Evolutionary conservation across 805 yeast genomes (phyloP), one percentile per base, ranked within the genome.

Genomic region (Candida tibetensis): DNA sequence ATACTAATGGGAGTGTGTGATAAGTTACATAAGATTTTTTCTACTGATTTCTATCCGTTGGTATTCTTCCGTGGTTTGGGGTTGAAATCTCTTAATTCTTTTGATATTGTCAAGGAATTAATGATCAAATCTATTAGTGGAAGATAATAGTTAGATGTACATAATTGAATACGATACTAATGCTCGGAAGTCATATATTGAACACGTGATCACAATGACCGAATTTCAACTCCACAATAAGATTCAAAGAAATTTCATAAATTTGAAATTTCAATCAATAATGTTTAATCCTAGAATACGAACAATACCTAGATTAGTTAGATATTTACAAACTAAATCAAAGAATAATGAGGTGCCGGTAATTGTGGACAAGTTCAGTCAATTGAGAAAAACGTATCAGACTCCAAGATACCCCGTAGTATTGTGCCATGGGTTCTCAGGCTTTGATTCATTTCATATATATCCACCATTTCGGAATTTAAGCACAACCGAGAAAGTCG

Each of bases 1-100:
- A 71, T 77, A 35, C 64, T 90, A 46, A 65, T 93, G 32, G 97
- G 97, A 0, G 82, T 85, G 23, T 93, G 93, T 33, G 99, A 93
- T 61, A 89, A 89, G 60, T 64, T 93, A 42, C 95, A 90, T 63
- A 93, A 91, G 62, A 63, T 93, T 17, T 91, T 90, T 55, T 71
- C 87, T 5, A 81, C 85, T 1, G 86, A 81, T 46, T 76, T 71
- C 42, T 69, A 71, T 31, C 95, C 96, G 1, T 49, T 91, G 4
- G 96, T 90, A 21, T 72, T 77, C 30, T 62, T 81, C 22, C 72
- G 98, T 51, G 77, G 91, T 1, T 49, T 81, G 17, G 99, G 99
- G 1, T 73, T 91, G 48, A 80, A 79, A 40, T 47, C 79, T 1
- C 71, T 89, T 29, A 84, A 91, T 58, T 69, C 67, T 32, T 45